These are phyloP conservation scores for Acephala macrosclerotiorum DNA, from an alignment of 2,329 filamentous ascomycete species.

Conservation along the genomic window DNA sequence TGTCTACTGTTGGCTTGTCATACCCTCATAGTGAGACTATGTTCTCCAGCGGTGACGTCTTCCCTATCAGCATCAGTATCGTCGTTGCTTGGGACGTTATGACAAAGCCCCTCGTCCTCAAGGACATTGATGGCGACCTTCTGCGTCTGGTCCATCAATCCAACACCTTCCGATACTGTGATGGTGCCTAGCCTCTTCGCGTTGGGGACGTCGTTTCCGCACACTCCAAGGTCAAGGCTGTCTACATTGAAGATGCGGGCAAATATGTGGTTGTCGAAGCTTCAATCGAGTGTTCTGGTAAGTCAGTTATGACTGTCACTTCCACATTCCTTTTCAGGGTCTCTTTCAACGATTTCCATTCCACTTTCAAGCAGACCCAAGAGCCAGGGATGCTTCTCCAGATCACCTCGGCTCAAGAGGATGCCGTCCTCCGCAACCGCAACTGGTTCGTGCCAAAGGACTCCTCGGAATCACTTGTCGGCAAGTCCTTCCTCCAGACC, in stretches of 20 bases:
- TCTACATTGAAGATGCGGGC: conserved; percentile 94
- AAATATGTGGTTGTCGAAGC: conserved; percentile 99
- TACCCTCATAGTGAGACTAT: conserved; percentile 4
- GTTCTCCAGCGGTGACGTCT: conserved; percentile 5
- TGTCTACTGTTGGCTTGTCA: background rate
- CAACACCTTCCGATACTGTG: conserved; percentile 95
- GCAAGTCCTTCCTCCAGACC: conserved; percentile 2
- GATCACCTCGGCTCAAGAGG: conserved; percentile 4
- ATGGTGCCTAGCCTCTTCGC: conserved; percentile 87
- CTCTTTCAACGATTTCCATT: conserved; percentile 87
- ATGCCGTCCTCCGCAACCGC: background rate
- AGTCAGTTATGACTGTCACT: conserved; percentile 93
- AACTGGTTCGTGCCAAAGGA: background rate
- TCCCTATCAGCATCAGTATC: conserved; percentile 95
- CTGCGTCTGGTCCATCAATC: conserved; percentile 94
- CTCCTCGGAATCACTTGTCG: background rate
- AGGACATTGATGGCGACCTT: conserved; percentile 86
- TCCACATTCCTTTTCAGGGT: conserved; percentile 96
- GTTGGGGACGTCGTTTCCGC: conserved; percentile 91
- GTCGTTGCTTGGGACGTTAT: conserved; percentile 97
- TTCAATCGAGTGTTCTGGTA: conserved; percentile 81
- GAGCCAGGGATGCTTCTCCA: conserved; percentile 3
- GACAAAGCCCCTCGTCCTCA: conserved; percentile 91
- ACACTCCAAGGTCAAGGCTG: conserved; percentile 90
- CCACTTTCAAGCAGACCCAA: conserved; percentile 69